phyloP scores from a whole-genome alignment of 805 yeast genomes.

The Myxozyma mucilagina region DNA sequence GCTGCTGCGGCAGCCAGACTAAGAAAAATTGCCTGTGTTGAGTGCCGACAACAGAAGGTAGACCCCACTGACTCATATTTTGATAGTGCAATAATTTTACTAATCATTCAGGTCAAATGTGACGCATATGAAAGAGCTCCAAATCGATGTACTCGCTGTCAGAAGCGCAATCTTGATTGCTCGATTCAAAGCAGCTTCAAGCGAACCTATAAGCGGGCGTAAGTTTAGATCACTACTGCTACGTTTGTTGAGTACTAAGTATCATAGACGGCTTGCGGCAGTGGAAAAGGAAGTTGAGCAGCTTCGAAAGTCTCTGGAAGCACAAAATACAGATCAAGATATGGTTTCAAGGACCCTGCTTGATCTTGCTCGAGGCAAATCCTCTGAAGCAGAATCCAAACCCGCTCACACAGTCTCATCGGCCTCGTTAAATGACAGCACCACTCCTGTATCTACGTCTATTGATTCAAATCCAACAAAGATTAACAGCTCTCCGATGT shows the following conservation, averaged over 20 bases:
- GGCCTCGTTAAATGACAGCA: not conserved
- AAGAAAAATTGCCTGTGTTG: slow-evolving; percentile 76
- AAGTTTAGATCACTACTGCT: slow-evolving; percentile 39
- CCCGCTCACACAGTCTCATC: not conserved
- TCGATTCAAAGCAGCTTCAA: slow-evolving; percentile 77
- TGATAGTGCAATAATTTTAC: not conserved
- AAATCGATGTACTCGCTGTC: slow-evolving; percentile 78
- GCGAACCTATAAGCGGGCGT: slow-evolving; percentile 84
- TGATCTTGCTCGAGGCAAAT: slow-evolving; percentile 29
- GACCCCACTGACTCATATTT: not conserved
- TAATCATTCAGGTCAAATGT: slow-evolving; percentile 57
- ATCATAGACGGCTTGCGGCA: slow-evolving; percentile 40
- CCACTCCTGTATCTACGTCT: not conserved
- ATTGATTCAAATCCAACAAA: not conserved
- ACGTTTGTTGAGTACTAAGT: not conserved
- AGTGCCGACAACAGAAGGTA: slow-evolving; percentile 90
- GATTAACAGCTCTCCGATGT: not conserved
- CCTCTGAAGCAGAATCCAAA: slow-evolving; percentile 6
- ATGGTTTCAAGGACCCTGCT: slow-evolving; percentile 27
- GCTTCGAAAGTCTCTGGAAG: slow-evolving; percentile 54
- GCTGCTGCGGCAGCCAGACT: slow-evolving; percentile 4
- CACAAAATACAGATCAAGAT: slow-evolving; percentile 28
- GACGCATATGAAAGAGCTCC: slow-evolving; percentile 80
- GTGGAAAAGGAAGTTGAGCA: slow-evolving; percentile 77
- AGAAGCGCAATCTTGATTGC: slow-evolving; percentile 67